Conservation (phyloP, 73 alveolate genomes). For the Paramecium pentaurelia region DNA sequence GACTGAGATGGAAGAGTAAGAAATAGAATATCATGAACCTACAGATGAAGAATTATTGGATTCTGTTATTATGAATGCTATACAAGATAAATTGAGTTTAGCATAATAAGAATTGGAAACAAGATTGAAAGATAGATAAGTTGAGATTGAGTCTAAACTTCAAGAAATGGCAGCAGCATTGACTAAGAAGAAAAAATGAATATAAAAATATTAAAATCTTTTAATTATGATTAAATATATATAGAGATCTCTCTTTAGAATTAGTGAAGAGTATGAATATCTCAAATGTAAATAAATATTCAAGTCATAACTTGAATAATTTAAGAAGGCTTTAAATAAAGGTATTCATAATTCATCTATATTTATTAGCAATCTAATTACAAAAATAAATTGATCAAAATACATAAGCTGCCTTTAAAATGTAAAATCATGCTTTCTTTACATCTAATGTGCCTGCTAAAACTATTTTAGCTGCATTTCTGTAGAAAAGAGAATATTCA, state of each 20-base stretch:
- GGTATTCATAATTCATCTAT: background rate
- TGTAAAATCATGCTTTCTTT: background rate
- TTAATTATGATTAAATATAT: conserved; percentile 4
- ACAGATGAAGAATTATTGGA: background rate
- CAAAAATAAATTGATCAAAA: background rate
- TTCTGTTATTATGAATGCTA: background rate
- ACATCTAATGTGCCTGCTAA: background rate
- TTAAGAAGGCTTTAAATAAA: background rate
- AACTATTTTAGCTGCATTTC: background rate
- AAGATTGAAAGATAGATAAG: background rate
- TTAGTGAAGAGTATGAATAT: background rate
- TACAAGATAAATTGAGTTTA: background rate
- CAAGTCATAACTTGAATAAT: background rate
- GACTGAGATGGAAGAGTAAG: background rate
- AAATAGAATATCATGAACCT: background rate
- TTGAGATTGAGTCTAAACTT: background rate
- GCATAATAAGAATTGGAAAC: background rate
- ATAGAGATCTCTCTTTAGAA: background rate
- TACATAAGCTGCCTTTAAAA: background rate
- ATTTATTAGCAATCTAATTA: background rate
- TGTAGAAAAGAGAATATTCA: background rate
- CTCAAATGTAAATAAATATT: background rate
- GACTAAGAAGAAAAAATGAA: background rate
- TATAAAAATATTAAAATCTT: background rate
- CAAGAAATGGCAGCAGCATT: background rate